Conservation (phyloP, 345 rosid genomes). For the Viola odorata region DNA sequence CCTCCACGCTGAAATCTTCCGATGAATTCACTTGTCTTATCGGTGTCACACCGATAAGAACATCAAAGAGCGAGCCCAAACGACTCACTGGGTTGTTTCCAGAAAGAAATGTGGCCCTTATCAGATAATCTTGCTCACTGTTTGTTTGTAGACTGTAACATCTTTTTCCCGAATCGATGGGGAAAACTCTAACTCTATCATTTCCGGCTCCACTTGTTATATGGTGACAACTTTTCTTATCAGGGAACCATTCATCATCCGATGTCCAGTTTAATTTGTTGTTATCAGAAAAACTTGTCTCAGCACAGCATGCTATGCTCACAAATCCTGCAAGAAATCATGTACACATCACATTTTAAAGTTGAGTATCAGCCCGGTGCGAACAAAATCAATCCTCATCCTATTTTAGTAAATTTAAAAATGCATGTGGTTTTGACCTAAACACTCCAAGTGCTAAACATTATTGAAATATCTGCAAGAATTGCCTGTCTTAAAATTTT, state of each 20-base stretch:
- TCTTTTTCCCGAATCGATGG: slow-evolving; percentile 35
- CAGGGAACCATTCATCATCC: slow-evolving; percentile 38
- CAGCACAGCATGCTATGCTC: slow-evolving; percentile 56
- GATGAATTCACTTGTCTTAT: slow-evolving; percentile 28
- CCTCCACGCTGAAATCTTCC: slow-evolving; percentile 34
- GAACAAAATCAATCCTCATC: not conserved
- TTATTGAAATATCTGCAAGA: no score
- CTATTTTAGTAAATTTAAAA: not conserved
- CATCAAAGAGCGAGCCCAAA: slow-evolving; percentile 18
- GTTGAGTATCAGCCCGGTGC: not conserved
- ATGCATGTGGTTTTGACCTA: no score
- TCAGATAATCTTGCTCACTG: slow-evolving; percentile 34
- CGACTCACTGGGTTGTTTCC: slow-evolving; percentile 11
- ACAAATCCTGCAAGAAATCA: slow-evolving; percentile 36
- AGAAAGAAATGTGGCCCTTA: slow-evolving; percentile 37
- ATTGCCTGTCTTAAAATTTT: no score
- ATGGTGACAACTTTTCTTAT: slow-evolving; percentile 21
- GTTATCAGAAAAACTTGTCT: slow-evolving; percentile 18
- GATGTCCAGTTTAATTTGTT: slow-evolving; percentile 29
- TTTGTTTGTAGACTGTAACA: slow-evolving; percentile 42
- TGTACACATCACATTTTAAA: not conserved
- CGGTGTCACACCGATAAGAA: slow-evolving; percentile 37
- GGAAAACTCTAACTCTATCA: slow-evolving; percentile 32
- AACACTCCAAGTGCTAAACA: no score
- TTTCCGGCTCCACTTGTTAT: slow-evolving; percentile 15